A percentile compares a stretch with the other conserved stretches of the same genome.
These are phyloP conservation scores for Xylaria acuta DNA, from an alignment of 495 filamentous ascomycete genomes.

Conservation along the genomic window DNA sequence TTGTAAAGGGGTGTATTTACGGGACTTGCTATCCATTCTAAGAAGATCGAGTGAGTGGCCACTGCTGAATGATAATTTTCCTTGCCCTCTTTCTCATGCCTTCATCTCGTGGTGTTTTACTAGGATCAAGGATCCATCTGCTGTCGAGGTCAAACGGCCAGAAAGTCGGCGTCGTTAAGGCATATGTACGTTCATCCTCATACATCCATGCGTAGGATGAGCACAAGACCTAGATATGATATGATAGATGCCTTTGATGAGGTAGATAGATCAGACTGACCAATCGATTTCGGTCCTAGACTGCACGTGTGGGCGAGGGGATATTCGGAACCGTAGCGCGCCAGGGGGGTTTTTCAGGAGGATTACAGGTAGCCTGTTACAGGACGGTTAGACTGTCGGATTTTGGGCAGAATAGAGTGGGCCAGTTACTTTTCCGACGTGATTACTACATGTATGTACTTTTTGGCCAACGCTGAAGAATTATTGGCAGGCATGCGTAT, in stretches of 20 bases:
- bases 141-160: slow-evolving; percentile 28
- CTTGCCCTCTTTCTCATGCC: no score
- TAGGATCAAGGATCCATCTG: slow-evolving; percentile 3
- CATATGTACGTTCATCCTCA: slow-evolving; percentile 45
- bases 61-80: not conserved
- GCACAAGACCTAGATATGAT: not conserved
- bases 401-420: no score
- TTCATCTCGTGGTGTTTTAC: not conserved
- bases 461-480: no score
- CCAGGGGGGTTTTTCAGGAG: no score
- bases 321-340: no score
- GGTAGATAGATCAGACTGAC: not conserved
- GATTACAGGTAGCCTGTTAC: no score
- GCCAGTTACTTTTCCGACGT: no score
- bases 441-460: no score
- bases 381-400: no score
- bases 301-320: slow-evolving; percentile 77
- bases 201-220: not conserved
- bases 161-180: slow-evolving; percentile 88
- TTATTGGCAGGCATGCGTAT: no score
- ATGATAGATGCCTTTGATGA: not conserved
- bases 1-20: slow-evolving; percentile 67
- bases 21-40: slow-evolving; percentile 64
- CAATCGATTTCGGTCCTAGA: slow-evolving; percentile 36
- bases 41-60: slow-evolving; percentile 45